phyloP scores from a whole-genome alignment of 345 rosid species.

The Melaleuca quinquenervia region DNA sequence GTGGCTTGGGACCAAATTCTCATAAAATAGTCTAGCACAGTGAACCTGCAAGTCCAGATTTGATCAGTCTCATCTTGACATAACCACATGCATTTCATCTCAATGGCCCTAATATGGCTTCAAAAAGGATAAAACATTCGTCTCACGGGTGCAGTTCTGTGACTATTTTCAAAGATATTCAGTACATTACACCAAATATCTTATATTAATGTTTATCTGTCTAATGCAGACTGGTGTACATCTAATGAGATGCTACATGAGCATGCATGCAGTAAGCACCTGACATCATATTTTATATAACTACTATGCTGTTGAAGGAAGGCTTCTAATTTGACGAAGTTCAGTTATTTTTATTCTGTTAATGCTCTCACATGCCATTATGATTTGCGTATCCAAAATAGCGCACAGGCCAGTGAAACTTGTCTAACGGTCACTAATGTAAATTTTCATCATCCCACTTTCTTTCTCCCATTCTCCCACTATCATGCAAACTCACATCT shows the following conservation, averaged over 20 bases:
- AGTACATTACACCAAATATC: not conserved
- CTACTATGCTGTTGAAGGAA: not conserved
- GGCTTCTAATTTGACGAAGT: not conserved
- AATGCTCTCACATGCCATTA: not conserved
- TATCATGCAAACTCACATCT: not conserved
- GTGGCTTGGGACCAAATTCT: constrained; percentile 77
- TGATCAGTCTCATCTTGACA: not conserved
- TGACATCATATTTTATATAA: not conserved
- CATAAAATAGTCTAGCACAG: constrained; percentile 72
- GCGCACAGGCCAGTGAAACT: not conserved
- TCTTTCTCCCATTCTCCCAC: not conserved
- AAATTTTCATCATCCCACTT: not conserved
- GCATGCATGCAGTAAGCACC: not conserved
- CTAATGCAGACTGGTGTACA: not conserved
- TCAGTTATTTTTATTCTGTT: not conserved
- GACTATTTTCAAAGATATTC: not conserved
- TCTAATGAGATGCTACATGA: not conserved
- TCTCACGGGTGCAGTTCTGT: not conserved
- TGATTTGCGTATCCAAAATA: not conserved
- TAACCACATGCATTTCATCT: not conserved
- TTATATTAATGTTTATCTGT: not conserved
- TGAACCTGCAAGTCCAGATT: constrained; percentile 48
- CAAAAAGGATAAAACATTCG: not conserved
- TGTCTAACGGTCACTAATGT: not conserved
- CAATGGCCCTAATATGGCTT: not conserved